These are phyloP conservation scores for Xylariaceae sp. DNA, from an alignment of 2,329 filamentous ascomycete genomes.

Conservation along the genomic window DNA sequence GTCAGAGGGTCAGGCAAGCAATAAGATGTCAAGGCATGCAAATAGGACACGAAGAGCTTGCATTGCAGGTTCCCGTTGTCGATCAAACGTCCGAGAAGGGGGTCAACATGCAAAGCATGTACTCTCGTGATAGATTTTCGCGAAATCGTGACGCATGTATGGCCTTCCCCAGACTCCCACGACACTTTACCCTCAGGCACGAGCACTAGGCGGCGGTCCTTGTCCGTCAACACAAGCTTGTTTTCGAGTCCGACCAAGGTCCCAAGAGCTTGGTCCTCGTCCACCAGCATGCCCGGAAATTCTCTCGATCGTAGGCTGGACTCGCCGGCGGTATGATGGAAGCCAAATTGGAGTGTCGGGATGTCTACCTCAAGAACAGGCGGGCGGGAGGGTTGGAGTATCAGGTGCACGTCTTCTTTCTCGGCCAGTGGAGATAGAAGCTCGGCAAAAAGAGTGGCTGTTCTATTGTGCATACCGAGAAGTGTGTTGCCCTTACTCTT, in stretches of 20 bases:
- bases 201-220: neutral
- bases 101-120: constrained; percentile 2
- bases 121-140: constrained; percentile 2
- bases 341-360: constrained; percentile 5
- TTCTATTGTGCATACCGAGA: neutral
- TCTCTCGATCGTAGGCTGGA: constrained; percentile 4
- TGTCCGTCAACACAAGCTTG: constrained; percentile 8
- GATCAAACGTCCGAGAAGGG: constrained; percentile 1
- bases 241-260: constrained; percentile 7
- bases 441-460: neutral
- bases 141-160: neutral
- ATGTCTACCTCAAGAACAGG: constrained; percentile 3
- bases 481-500: neutral
- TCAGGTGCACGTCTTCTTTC: neutral
- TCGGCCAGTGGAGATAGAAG: neutral
- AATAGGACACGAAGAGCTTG: constrained; percentile 11
- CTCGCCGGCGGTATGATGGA: neutral
- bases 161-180: neutral
- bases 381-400: neutral
- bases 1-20: constrained; percentile 53
- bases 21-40: constrained; percentile 58
- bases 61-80: constrained; percentile 9
- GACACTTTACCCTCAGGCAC: neutral
- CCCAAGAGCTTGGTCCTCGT: neutral
- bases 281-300: constrained; percentile 7